Percentiles rank a stretch among this genome's conserved stretches.
phyloP scores from a whole-genome alignment of 371 early-diverging fungal genomes.

The Caulochytrium protostelioides region DNA sequence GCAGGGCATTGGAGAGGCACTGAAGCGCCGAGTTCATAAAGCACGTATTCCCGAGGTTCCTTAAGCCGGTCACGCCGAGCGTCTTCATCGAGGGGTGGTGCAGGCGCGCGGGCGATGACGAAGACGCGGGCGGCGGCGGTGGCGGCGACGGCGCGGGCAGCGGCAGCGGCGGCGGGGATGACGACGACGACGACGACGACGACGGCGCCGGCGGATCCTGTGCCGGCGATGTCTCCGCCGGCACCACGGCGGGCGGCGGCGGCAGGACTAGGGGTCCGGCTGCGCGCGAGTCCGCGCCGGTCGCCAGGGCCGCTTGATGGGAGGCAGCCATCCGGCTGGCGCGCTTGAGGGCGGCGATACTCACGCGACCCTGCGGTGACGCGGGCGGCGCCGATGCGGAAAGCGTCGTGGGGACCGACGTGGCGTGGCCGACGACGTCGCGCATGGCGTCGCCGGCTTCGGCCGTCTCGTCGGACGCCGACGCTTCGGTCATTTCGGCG shows the following conservation, averaged over 20 bases:
- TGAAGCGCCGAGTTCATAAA: slow-evolving; percentile 69
- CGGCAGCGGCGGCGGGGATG: neutral
- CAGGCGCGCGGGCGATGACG: neutral
- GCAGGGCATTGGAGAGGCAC: slow-evolving; percentile 43
- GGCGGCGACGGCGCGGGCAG: neutral
- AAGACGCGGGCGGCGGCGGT: slow-evolving; percentile 2
- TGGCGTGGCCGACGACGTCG: slow-evolving; percentile 3
- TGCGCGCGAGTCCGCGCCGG: too few relatives aligned
- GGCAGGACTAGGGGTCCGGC: too few relatives aligned
- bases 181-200: neutral
- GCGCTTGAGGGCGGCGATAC: neutral
- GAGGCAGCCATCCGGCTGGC: too few relatives aligned
- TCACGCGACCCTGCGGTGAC: too few relatives aligned
- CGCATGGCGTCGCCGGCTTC: neutral
- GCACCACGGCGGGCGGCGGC: slow-evolving; percentile 4
- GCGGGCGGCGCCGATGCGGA: too few relatives aligned
- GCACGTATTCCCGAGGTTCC: slow-evolving; percentile 70
- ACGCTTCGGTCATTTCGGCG: neutral
- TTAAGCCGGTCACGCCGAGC: slow-evolving; percentile 40
- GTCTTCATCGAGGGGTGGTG: neutral
- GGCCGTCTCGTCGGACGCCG: neutral
- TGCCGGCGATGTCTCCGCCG: slow-evolving; percentile 2
- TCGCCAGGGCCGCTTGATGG: neutral
- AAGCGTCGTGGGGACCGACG: slow-evolving; percentile 1
- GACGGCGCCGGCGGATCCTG: neutral